Conservation (phyloP, 257 asterid species). For the Oldenlandia corymbosa region DNA sequence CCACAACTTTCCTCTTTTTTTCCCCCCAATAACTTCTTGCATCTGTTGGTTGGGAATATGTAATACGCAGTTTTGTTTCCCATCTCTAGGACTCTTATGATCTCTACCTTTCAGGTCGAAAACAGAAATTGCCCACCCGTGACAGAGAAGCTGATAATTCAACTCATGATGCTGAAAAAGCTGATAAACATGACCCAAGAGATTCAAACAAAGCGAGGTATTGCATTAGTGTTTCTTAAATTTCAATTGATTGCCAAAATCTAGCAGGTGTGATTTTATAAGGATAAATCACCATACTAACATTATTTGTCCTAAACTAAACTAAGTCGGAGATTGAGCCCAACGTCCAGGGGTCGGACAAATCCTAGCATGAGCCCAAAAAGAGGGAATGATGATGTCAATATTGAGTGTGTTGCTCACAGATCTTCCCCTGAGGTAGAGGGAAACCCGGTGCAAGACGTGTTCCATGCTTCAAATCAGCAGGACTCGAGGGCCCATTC, state of each 20-base stretch:
- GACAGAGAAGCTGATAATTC: constrained; percentile 26
- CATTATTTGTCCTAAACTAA: too few species aligned
- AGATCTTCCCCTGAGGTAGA: constrained; percentile 28
- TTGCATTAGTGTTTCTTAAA: background rate
- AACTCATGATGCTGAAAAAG: constrained; percentile 36
- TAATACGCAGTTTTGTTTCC: background rate
- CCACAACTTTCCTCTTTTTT: background rate
- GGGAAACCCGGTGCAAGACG: constrained; percentile 34
- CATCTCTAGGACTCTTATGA: background rate
- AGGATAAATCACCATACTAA: too few species aligned
- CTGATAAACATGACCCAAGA: constrained; percentile 29
- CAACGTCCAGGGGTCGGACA: constrained; percentile 28
- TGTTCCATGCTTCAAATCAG: constrained; percentile 37
- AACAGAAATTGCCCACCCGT: constrained; percentile 26
- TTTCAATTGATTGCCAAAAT: background rate
- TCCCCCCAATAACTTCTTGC: background rate
- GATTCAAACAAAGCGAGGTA: constrained; percentile 62
- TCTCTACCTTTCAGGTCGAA: constrained; percentile 25
- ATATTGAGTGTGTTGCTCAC: constrained; percentile 25
- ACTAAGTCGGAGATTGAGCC: constrained; percentile 38
- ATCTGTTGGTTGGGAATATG: background rate
- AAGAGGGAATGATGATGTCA: constrained; percentile 26
- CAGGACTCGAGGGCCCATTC: constrained; percentile 55
- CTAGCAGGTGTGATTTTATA: background rate
- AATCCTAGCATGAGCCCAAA: constrained; percentile 41